Conservation (phyloP, 495 filamentous ascomycete genomes). For the Xylaria grammica region DNA sequence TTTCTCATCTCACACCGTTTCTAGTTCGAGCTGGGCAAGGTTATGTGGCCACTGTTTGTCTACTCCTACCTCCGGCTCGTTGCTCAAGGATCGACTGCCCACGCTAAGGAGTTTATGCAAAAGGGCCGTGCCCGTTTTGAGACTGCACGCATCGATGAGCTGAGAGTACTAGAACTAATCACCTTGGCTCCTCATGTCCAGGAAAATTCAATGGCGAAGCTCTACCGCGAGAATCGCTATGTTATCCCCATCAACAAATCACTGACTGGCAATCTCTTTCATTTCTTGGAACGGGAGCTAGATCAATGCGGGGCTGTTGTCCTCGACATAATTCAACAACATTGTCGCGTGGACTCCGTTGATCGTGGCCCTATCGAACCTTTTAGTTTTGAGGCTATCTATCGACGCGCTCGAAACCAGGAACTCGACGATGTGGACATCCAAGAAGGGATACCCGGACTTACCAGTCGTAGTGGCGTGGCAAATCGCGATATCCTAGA, state of each 20-base stretch:
- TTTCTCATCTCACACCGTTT: conserved; percentile 5
- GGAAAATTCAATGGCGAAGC: conserved; percentile 70
- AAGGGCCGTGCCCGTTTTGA: conserved; percentile 71
- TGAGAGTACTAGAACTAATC: conserved; percentile 70
- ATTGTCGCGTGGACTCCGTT: conserved; percentile 73
- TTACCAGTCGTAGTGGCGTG: conserved; percentile 73
- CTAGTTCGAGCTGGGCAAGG: conserved; percentile 82
- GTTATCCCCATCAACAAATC: conserved; percentile 82
- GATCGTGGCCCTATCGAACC: conserved; percentile 77
- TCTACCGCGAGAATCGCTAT: conserved; percentile 85
- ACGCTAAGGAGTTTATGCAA: conserved; percentile 73
- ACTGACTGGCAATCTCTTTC: conserved; percentile 77
- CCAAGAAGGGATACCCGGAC: conserved; percentile 92
- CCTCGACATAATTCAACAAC: conserved; percentile 72
- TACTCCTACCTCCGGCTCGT: conserved; percentile 88
- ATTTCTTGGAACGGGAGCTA: conserved; percentile 83
- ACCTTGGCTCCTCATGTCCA: conserved; percentile 76
- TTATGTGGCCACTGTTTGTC: conserved; percentile 92
- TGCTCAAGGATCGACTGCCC: conserved; percentile 69
- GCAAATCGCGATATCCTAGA: conserved; percentile 72
- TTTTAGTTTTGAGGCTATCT: conserved; percentile 79
- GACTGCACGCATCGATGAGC: conserved; percentile 74
- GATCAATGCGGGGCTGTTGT: conserved; percentile 79
- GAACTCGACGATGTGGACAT: conserved; percentile 73
- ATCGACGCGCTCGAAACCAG: conserved; percentile 59